Base-by-base conservation (phyloP, 768 basidiomycete species). In the Pisolithus albus region DNA sequence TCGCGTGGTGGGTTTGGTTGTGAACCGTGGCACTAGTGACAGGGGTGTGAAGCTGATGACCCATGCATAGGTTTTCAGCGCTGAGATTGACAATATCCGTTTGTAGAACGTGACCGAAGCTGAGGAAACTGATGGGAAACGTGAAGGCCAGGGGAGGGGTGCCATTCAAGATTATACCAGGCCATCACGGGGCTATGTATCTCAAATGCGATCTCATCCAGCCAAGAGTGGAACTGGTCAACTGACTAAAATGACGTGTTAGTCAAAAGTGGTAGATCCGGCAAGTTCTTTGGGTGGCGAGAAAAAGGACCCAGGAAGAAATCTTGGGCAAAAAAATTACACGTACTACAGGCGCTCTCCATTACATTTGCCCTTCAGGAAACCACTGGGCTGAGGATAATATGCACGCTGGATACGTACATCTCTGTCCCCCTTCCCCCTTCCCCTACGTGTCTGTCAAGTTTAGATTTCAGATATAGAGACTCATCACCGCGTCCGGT, bases 121-220 rank as follows among this genome's bases (percentile, higher is more conserved):
- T 24, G 80, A 77, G 37, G 84, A 87, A 61, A 65, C 72, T 11
- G 90, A 92, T 56, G n/a, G 74, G 75, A 16, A 76, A 66, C 46
- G 80, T 81, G 50, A 83, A 77, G 63, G 69, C 72, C 52, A 82
- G 76, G 66, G 80, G 84, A 51, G 82, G 84, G 7, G 84, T 86
- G 16, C 90, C 84, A 50, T 97, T 95, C 76, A 93, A 92, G 72
- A 93, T 97, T 54, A 88, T 97, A 36, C 86, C 92, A 10, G 95
- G 94, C 0, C 95, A 96, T 71, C 91, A 96, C 69, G 93, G 94
- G 95, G 94, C 8, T 87, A 86, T 60, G 81, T 97, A 3, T 95
- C 92, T 3, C 85, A 92, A 61, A 88, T 98, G 81, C 39, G 44
- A 38, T 45, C 55, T 54, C 48, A 19, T 49, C 41, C 26, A 53